A percentile compares a stretch with the other conserved stretches of the same genome.
These are phyloP conservation scores for Truncatella angustata DNA, from an alignment of 2,329 filamentous ascomycete species.

Conservation along the genomic window DNA sequence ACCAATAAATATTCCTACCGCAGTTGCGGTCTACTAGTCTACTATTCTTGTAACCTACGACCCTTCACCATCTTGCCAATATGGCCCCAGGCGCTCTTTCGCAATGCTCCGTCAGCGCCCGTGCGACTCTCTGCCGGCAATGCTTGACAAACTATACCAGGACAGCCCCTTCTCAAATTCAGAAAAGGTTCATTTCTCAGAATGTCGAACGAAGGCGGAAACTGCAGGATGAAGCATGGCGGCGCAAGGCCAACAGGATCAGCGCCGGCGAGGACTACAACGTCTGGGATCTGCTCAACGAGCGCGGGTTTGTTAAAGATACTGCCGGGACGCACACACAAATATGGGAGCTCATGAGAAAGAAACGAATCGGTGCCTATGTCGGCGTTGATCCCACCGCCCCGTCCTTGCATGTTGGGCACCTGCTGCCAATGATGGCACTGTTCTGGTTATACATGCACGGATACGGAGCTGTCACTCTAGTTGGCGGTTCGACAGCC, in stretches of 20 bases:
- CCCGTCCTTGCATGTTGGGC: slow-evolving; percentile 75
- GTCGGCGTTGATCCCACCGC: slow-evolving; percentile 83
- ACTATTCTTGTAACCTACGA: not conserved
- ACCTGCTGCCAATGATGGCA: slow-evolving; percentile 78
- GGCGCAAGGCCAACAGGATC: slow-evolving; percentile 44
- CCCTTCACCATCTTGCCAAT: not conserved
- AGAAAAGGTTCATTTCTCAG: slow-evolving; percentile 35
- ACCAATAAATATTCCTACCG: not conserved
- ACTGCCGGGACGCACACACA: slow-evolving; percentile 58
- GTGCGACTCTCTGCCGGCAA: slow-evolving; percentile 22
- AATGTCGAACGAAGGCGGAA: slow-evolving; percentile 43
- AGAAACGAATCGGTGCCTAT: slow-evolving; percentile 70
- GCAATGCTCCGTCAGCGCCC: slow-evolving; percentile 10
- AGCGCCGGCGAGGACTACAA: slow-evolving; percentile 46
- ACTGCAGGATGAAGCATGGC: slow-evolving; percentile 46
- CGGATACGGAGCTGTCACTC: slow-evolving; percentile 64
- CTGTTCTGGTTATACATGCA: slow-evolving; percentile 82
- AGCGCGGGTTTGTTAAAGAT: slow-evolving; percentile 72
- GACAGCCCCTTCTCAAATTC: slow-evolving; percentile 14
- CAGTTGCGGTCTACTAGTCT: slow-evolving; percentile 3
- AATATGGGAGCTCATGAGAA: slow-evolving; percentile 62
- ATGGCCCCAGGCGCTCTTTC: slow-evolving; percentile 18
- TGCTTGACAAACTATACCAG: slow-evolving; percentile 17
- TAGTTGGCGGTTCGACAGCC: slow-evolving; percentile 73
- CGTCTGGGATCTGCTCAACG: slow-evolving; percentile 64